Evolutionary conservation across 345 rosid genomes (phyloP).

Genomic region (Sisymbrium irio): DNA sequence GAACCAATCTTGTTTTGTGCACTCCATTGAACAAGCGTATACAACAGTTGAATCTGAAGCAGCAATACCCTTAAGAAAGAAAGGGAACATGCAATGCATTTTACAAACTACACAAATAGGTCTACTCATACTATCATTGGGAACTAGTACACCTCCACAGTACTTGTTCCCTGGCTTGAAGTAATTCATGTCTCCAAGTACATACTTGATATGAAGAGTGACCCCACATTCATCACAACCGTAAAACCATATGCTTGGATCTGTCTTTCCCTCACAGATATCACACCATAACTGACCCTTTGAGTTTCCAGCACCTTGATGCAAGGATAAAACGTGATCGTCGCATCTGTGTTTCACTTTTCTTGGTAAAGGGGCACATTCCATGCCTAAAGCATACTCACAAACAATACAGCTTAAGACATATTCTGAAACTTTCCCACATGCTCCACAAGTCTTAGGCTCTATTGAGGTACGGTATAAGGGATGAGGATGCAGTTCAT

Average conservation of each 20-base stretch:
- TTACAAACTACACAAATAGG: background rate
- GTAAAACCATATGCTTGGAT: conserved; percentile 8
- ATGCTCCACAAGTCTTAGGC: background rate
- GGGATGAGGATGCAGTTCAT: conserved; percentile 20
- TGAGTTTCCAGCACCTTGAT: background rate
- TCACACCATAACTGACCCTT: conserved; percentile 24
- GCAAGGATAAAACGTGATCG: conserved; percentile 5
- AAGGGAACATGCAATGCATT: background rate
- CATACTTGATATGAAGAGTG: background rate
- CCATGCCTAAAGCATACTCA: conserved; percentile 3
- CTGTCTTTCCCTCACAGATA: conserved; percentile 15
- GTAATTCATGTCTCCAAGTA: background rate
- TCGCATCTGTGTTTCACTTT: conserved; percentile 10
- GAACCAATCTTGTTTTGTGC: no score
- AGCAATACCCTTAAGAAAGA: background rate
- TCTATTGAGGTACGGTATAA: background rate
- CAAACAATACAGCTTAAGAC: background rate
- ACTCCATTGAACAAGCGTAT: background rate
- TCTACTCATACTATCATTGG: background rate
- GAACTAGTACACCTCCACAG: background rate
- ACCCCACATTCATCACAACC: background rate
- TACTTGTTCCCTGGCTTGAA: background rate
- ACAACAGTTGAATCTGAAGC: background rate
- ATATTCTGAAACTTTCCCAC: background rate
- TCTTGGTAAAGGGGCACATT: background rate